Conservation (phyloP, 2,329 filamentous ascomycete species). For the Dichotomopilus funicola region DNA sequence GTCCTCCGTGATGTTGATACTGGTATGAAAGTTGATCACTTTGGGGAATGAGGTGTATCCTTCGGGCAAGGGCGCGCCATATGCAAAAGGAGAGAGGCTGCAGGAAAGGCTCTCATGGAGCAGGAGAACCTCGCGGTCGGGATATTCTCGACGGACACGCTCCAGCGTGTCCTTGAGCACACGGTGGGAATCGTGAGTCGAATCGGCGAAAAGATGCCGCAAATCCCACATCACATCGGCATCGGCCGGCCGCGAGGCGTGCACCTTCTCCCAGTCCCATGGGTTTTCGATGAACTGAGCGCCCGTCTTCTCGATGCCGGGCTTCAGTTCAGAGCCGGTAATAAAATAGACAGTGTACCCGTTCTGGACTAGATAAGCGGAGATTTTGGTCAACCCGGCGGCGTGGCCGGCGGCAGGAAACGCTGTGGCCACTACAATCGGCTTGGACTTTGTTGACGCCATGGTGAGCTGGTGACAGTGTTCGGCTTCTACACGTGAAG, state of each 20-base stretch:
- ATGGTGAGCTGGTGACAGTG: neutral
- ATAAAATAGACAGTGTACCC: constrained; percentile 40
- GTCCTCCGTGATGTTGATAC: constrained; percentile 33
- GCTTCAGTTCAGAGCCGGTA: constrained; percentile 31
- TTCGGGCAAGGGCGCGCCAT: constrained; percentile 33
- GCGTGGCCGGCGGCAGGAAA: constrained; percentile 29
- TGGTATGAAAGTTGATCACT: constrained; percentile 35
- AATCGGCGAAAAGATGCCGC: constrained; percentile 29
- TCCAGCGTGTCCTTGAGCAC: constrained; percentile 26
- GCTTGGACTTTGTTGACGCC: constrained; percentile 14
- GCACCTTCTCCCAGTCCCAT: neutral
- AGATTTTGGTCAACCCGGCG: constrained; percentile 29
- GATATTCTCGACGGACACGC: constrained; percentile 28
- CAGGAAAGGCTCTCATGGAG: constrained; percentile 36
- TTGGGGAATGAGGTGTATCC: constrained; percentile 32
- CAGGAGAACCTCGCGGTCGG: constrained; percentile 35
- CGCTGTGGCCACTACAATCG: constrained; percentile 27
- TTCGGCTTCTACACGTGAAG: neutral
- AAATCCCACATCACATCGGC: constrained; percentile 27
- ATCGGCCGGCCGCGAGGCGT: constrained; percentile 6
- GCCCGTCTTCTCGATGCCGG: constrained; percentile 32
- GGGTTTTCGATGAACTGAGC: constrained; percentile 30
- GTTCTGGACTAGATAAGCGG: constrained; percentile 30
- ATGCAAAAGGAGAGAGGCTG: constrained; percentile 33
- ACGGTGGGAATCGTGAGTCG: constrained; percentile 25